A percentile compares a stretch with the other conserved stretches of the same genome.
phyloP scores from a whole-genome alignment of 345 rosid species.

The Moricandia arvensis region DNA sequence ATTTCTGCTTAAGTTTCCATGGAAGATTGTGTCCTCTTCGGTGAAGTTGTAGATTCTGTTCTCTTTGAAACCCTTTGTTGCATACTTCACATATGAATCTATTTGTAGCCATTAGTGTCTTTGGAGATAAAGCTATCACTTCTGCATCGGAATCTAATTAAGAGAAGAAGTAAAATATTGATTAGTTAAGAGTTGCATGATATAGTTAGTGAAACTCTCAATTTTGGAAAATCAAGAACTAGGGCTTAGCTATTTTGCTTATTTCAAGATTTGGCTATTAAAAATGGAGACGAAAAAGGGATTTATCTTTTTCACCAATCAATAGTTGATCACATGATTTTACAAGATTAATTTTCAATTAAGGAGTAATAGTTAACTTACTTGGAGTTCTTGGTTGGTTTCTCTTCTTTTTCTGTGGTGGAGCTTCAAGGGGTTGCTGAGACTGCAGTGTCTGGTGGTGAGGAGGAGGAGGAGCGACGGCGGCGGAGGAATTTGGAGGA shows the following conservation, averaged over 20 bases:
- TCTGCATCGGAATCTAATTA: constrained; percentile 77
- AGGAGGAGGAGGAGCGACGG: constrained; percentile 26
- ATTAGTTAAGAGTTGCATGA: constrained; percentile 28
- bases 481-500: constrained; percentile 50
- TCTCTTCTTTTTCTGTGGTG: constrained; percentile 64
- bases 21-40: constrained; percentile 90
- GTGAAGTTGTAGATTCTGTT: constrained; percentile 81
- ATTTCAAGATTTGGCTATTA: constrained; percentile 25
- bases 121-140: constrained; percentile 83
- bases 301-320: constrained; percentile 19
- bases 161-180: neutral
- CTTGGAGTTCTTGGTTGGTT: constrained; percentile 83
- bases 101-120: constrained; percentile 84
- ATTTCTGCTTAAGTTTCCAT: constrained; percentile 78
- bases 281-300: neutral
- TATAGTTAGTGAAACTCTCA: neutral
- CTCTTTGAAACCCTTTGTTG: constrained; percentile 86
- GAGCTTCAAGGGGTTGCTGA: constrained; percentile 43
- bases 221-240: constrained; percentile 29
- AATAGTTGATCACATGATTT: constrained; percentile 3
- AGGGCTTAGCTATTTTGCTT: constrained; percentile 33
- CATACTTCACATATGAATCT: constrained; percentile 86
- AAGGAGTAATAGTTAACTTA: constrained; percentile 37
- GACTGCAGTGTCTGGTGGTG: constrained; percentile 30
- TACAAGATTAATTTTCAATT: constrained; percentile 26